These are phyloP conservation scores for Singerocomus rubriflavus DNA, from an alignment of 1,284 basidiomycete species.

Conservation along the genomic window DNA sequence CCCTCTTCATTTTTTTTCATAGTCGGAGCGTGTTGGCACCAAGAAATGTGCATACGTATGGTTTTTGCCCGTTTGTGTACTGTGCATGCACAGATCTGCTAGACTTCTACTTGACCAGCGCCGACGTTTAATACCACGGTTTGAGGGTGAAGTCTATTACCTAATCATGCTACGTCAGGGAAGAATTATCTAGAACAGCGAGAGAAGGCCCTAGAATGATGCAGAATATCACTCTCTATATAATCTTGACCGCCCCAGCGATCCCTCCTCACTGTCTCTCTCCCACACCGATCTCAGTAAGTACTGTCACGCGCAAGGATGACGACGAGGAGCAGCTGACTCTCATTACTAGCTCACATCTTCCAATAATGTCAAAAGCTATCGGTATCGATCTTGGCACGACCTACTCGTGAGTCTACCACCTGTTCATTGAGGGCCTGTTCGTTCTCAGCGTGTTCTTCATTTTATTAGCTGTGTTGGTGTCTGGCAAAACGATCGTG, in stretches of 20 bases:
- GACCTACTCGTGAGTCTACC: slow-evolving; percentile 68
- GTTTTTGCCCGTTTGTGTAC: slow-evolving; percentile 20
- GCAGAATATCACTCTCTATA: slow-evolving; percentile 35
- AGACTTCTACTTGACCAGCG: slow-evolving; percentile 22
- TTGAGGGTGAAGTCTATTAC: slow-evolving; percentile 22
- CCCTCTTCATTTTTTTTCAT: slow-evolving; percentile 4
- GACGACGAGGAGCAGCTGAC: not conserved
- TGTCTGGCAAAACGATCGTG: slow-evolving; percentile 98
- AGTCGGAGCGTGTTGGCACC: slow-evolving; percentile 24
- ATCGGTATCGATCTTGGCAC: slow-evolving; percentile 93
- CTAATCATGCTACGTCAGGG: slow-evolving; percentile 33
- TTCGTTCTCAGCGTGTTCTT: slow-evolving; percentile 6
- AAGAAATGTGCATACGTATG: slow-evolving; percentile 29
- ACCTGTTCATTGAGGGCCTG: not conserved
- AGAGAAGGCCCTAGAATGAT: slow-evolving; percentile 39
- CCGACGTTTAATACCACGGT: slow-evolving; percentile 17
- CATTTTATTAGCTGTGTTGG: slow-evolving; percentile 65
- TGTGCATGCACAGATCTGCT: slow-evolving; percentile 28
- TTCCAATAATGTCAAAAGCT: slow-evolving; percentile 63
- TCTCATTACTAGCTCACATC: not conserved
- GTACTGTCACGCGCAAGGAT: slow-evolving; percentile 6
- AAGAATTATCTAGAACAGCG: slow-evolving; percentile 36
- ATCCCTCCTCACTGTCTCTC: slow-evolving; percentile 13
- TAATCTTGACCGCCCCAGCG: slow-evolving; percentile 21
- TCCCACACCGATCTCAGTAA: slow-evolving; percentile 18